A percentile compares a stretch with the other conserved stretches of the same genome.
Conservation (phyloP, 257 asterid species). For the Ballota nigra region DNA sequence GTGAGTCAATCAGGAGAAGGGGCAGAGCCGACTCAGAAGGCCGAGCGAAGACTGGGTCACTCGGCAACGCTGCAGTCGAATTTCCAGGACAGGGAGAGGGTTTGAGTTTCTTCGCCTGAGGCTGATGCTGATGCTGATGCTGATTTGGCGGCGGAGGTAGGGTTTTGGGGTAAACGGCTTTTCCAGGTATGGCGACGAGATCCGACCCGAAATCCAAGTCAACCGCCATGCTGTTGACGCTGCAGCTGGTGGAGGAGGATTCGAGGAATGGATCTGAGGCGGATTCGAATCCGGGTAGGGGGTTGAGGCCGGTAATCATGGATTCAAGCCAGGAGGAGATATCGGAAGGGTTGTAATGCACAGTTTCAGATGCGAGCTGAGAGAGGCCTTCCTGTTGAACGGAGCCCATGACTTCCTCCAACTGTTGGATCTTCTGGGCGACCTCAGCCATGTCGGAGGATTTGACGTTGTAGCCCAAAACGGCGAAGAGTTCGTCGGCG, state of each 20-base stretch:
- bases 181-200: slow-evolving; percentile 83
- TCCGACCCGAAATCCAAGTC: slow-evolving; percentile 68
- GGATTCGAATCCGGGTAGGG: slow-evolving; percentile 39
- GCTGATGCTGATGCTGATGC: slow-evolving; percentile 39
- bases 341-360: slow-evolving; percentile 86
- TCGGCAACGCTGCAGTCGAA: slow-evolving; percentile 5
- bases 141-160: slow-evolving; percentile 20
- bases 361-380: slow-evolving; percentile 53
- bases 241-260: slow-evolving; percentile 21
- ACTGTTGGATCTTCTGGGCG: slow-evolving; percentile 67
- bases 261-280: slow-evolving; percentile 39
- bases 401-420: slow-evolving; percentile 55
- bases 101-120: slow-evolving; percentile 48
- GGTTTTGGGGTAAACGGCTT: slow-evolving; percentile 47
- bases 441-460: slow-evolving; percentile 69
- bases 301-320: slow-evolving; percentile 65
- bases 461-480: slow-evolving; percentile 60
- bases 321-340: slow-evolving; percentile 78
- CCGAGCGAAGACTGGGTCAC: slow-evolving; percentile 15
- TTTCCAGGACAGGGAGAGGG: slow-evolving; percentile 15
- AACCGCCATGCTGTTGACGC: slow-evolving; percentile 28
- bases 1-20: slow-evolving; percentile 66
- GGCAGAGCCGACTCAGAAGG: slow-evolving; percentile 44
- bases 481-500: slow-evolving; percentile 68
- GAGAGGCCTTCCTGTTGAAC: slow-evolving; percentile 43